phyloP scores from a whole-genome alignment of 192 early-diverging fungal species.

The Coemansia sp. region DNA sequence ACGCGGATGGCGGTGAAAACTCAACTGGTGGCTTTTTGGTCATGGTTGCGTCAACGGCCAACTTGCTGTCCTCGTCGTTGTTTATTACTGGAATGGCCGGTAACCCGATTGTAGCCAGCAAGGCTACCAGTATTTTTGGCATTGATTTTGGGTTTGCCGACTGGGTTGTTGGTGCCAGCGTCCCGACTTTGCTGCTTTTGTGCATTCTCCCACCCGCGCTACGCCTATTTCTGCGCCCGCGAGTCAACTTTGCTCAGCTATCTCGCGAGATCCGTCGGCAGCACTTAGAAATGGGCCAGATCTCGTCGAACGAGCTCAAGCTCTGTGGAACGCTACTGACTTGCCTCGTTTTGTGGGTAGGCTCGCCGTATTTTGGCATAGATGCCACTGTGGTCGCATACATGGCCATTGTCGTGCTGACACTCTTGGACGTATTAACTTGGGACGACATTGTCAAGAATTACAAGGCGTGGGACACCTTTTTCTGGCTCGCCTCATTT shows the following conservation, averaged over 20 bases:
- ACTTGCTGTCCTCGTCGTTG: slow-evolving; percentile 71
- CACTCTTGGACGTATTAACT: slow-evolving; percentile 60
- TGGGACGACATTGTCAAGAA: slow-evolving; percentile 72
- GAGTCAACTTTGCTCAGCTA: slow-evolving; percentile 24
- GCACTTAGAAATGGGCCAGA: slow-evolving; percentile 20
- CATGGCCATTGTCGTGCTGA: slow-evolving; percentile 59
- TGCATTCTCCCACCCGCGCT: slow-evolving; percentile 37
- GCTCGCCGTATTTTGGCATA: slow-evolving; percentile 59
- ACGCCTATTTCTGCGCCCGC: slow-evolving; percentile 34
- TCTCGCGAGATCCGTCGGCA: slow-evolving; percentile 34
- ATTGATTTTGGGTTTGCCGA: slow-evolving; percentile 68
- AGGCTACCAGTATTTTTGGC: slow-evolving; percentile 61
- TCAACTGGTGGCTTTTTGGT: slow-evolving; percentile 62
- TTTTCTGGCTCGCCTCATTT: slow-evolving; percentile 82
- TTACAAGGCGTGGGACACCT: slow-evolving; percentile 76
- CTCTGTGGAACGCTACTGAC: slow-evolving; percentile 58
- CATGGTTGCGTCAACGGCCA: slow-evolving; percentile 66
- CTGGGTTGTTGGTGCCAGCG: slow-evolving; percentile 62
- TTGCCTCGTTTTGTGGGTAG: slow-evolving; percentile 67
- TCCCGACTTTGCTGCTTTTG: slow-evolving; percentile 54
- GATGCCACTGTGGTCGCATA: slow-evolving; percentile 72
- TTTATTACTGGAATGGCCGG: slow-evolving; percentile 75
- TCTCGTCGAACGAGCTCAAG: slow-evolving; percentile 40
- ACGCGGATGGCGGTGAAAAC: slow-evolving; percentile 25
- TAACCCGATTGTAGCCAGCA: slow-evolving; percentile 70